These are phyloP conservation scores for Brasilioporus rufonigricans DNA, from an alignment of 768 basidiomycete genomes.

Conservation along the genomic window DNA sequence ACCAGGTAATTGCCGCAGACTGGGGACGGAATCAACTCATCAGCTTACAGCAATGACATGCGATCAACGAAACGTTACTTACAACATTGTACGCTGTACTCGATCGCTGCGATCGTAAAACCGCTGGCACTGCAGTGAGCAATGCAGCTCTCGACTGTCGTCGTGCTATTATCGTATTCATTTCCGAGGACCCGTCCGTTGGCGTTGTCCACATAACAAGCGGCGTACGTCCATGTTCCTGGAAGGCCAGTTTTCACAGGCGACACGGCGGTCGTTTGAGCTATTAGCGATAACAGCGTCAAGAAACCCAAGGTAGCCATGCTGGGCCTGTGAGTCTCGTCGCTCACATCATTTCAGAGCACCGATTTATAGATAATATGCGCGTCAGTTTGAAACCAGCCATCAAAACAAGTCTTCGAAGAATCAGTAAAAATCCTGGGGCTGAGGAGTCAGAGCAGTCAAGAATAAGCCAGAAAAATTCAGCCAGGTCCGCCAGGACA, in stretches of 20 bases:
- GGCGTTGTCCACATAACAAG: constrained; percentile 72
- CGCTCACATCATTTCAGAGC: not conserved
- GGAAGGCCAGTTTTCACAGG: constrained; percentile 55
- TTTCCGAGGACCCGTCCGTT: constrained; percentile 58
- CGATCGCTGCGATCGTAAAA: constrained; percentile 67
- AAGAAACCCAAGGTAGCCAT: constrained; percentile 1
- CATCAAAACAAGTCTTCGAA: not conserved
- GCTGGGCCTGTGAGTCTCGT: not conserved
- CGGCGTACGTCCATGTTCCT: constrained; percentile 54
- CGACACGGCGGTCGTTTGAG: not conserved
- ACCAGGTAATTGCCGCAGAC: constrained; percentile 71
- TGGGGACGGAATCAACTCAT: constrained; percentile 24
- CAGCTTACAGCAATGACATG: constrained; percentile 1
- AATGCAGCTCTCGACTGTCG: constrained; percentile 67
- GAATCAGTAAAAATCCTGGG: not conserved
- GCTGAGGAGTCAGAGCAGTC: not conserved
- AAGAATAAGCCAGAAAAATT: not conserved
- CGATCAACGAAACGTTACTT: constrained; percentile 20
- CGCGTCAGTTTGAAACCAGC: not conserved
- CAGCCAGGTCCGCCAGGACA: not conserved
- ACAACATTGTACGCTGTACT: constrained; percentile 58
- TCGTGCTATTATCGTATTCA: constrained; percentile 36
- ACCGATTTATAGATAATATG: not conserved
- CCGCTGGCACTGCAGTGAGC: constrained; percentile 50
- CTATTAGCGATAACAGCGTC: not conserved